Conservation (phyloP, 768 basidiomycete genomes). For the Amanita molliuscula region DNA sequence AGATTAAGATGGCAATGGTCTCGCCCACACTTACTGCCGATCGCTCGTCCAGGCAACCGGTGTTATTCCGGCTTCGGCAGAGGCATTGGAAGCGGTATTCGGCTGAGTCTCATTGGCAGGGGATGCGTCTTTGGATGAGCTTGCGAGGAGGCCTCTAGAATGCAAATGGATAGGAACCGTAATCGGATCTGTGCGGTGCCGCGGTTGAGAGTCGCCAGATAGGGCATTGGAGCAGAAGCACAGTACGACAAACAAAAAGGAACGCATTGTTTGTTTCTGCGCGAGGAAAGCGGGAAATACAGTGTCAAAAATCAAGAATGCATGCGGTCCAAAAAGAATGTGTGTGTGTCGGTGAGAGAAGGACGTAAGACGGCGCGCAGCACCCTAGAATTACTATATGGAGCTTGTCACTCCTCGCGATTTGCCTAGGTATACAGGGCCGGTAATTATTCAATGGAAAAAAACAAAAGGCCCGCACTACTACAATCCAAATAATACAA, state of each 20-base stretch:
- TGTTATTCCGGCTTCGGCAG: constrained; percentile 28
- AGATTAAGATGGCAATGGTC: neutral
- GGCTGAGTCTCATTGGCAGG: neutral
- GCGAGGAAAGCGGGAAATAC: neutral
- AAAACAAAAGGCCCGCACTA: neutral
- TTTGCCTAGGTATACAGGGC: neutral
- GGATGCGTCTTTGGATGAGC: neutral
- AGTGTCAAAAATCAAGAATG: neutral
- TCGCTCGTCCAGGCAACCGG: constrained; percentile 36
- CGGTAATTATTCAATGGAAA: constrained; percentile 1
- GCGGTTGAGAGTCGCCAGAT: constrained; percentile 12
- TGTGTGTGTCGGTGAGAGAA: neutral
- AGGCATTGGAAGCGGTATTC: constrained; percentile 16
- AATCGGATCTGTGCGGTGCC: constrained; percentile 17
- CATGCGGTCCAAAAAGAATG: constrained; percentile 5
- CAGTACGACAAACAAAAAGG: constrained; percentile 5
- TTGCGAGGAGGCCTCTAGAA: constrained; percentile 3
- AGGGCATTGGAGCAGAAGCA: neutral
- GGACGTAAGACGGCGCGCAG: neutral
- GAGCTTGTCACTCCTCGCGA: too few relatives aligned
- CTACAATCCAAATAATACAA: constrained; percentile 8
- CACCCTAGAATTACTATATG: neutral
- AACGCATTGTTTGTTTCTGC: neutral
- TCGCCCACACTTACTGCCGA: constrained; percentile 24
- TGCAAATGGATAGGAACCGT: constrained; percentile 19